Conservation (phyloP, 345 rosid species). For the Nephelium lappaceum region DNA sequence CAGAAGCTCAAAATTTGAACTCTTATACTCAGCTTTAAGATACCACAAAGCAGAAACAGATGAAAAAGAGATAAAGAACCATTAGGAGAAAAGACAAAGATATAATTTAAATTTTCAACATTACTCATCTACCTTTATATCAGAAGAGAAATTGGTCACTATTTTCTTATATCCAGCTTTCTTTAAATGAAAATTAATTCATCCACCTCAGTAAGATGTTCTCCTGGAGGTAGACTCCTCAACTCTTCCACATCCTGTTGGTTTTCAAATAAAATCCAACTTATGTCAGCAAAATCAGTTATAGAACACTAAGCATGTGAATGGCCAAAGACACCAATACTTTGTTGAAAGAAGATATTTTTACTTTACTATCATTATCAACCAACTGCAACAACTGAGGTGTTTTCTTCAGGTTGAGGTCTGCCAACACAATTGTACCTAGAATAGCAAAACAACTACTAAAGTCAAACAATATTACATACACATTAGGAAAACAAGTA, state of each 20-base stretch:
- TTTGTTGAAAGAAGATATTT: no score
- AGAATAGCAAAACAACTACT: no score
- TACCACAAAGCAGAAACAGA: no score
- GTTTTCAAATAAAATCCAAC: constrained; percentile 13
- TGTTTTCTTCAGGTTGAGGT: constrained; percentile 97
- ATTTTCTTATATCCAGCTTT: constrained; percentile 75
- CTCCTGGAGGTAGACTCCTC: constrained; percentile 98
- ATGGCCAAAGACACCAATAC: constrained; percentile 2
- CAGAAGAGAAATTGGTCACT: constrained; percentile 91
- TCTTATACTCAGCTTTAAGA: no score
- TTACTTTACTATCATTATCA: constrained; percentile 89
- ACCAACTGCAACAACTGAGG: constrained; percentile 93
- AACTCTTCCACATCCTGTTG: constrained; percentile 95
- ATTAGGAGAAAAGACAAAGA: no score
- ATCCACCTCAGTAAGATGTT: constrained; percentile 96
- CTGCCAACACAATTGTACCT: constrained; percentile 98
- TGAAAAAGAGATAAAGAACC: not conserved
- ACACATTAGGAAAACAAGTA: no score
- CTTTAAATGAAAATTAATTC: constrained; percentile 91
- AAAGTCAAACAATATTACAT: no score
- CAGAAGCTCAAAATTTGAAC: not conserved
- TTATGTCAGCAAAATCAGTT: constrained; percentile 13
- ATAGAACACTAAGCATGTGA: not conserved
- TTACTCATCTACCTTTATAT: constrained; percentile 75
- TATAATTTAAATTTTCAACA: not conserved